Evolutionary conservation across 176 grass and related monocot genomes (phyloP), one percentile per base, ranked within the genome.

Genomic region (Triticum urartu): DNA sequence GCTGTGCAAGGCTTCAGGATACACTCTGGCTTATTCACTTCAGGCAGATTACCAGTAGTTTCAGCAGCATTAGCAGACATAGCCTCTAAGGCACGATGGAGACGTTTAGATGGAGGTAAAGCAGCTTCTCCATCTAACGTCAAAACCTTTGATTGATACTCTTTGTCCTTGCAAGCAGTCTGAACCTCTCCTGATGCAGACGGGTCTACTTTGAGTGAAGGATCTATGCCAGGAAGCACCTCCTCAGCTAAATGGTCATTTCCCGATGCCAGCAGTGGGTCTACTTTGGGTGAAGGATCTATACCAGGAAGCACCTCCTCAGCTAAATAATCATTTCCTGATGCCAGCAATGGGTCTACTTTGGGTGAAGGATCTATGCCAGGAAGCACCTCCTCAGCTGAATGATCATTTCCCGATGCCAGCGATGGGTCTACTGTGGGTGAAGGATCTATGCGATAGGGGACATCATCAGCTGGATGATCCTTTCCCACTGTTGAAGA

Each of bases 41-140:
- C 88, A 38, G 75, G 62, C 22, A 17, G 33, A 61, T 86, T 87
- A 89, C 84, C 70, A 22, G 54, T 86, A 83, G 81, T 84, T 85
- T 92, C 91, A 69, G 83, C 87, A 71, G 85, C 88, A 92, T 98
- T 94, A 79, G 92, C 96, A 84, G 93, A 98, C 93, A 98, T 98
- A 81, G 96, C 96, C 83, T 98, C 93, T 84, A 98, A 92, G 60
- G 93, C 93, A 93, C 96, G 89, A 86, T 98, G 96, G 78, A 98
- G 81, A 35, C 96, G 93, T 94, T 98, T 98, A 34, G 93, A 98
- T 86, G 96, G 96, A 91, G 96, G 96, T 75, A 98, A 94, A 86
- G 90, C 96, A 85, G 96, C 90, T 92, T 98, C 95, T 65, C 84
- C 85, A 86, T 95, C 92, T 59, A 92, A 62, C 20, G 48, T 45